Conservation (phyloP, 495 filamentous ascomycete genomes). For the Podospora comata region DNA sequence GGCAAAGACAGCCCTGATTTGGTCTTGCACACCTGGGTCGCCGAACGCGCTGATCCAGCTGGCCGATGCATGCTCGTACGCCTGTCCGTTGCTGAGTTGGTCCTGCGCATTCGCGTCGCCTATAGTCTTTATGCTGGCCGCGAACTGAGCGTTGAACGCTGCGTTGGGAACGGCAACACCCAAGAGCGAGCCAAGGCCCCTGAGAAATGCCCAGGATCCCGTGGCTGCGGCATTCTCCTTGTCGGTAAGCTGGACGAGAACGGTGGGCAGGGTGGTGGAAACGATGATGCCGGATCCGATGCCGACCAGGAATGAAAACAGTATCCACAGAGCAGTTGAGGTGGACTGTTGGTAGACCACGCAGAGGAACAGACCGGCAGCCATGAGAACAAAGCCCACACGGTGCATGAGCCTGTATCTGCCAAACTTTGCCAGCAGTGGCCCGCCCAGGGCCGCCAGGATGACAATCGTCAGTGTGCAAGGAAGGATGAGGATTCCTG, state of each 20-base stretch:
- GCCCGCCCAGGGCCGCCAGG: slow-evolving; percentile 36
- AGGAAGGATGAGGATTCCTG: slow-evolving; percentile 46
- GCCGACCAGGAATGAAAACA: slow-evolving; percentile 33
- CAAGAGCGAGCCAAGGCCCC: slow-evolving; percentile 48
- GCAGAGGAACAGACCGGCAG: slow-evolving; percentile 43
- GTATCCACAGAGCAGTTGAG: slow-evolving; percentile 27
- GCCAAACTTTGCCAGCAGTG: slow-evolving; percentile 42
- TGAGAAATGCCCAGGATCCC: slow-evolving; percentile 45
- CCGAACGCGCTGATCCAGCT: slow-evolving; percentile 11
- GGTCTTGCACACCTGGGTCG: neutral
- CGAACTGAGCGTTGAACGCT: slow-evolving; percentile 48
- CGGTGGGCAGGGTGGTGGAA: slow-evolving; percentile 31
- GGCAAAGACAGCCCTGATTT: neutral
- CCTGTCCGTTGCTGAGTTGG: slow-evolving; percentile 16
- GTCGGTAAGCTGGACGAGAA: slow-evolving; percentile 37
- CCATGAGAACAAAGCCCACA: slow-evolving; percentile 38
- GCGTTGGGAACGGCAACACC: slow-evolving; percentile 47
- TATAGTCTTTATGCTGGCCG: slow-evolving; percentile 5
- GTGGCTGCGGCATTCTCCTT: slow-evolving; percentile 44
- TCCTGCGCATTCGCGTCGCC: neutral
- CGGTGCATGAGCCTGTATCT: slow-evolving; percentile 46
- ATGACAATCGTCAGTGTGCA: slow-evolving; percentile 42
- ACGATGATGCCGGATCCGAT: slow-evolving; percentile 38
- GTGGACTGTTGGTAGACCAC: slow-evolving; percentile 30
- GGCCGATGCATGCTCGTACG: slow-evolving; percentile 28